phyloP scores from a whole-genome alignment of 2,329 filamentous ascomycete species.

The Canariomyces notabilis region DNA sequence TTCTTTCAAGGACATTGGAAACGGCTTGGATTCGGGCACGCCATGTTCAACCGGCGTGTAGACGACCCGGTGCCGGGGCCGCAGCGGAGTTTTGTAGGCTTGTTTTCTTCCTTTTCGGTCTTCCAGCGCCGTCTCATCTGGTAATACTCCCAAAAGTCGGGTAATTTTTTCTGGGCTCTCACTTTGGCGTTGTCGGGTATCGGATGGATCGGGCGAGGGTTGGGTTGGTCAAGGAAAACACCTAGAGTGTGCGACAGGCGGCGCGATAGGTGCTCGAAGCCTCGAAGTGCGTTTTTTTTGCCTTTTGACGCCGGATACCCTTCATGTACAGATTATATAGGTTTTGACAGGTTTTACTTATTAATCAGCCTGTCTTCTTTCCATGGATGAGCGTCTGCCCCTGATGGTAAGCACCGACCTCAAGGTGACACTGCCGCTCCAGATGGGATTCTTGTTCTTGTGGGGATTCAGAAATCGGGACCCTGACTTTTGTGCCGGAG shows the following conservation, averaged over 20 bases:
- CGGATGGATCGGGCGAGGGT: neutral
- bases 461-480: neutral
- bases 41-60: conserved; percentile 36
- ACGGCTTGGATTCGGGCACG: conserved; percentile 42
- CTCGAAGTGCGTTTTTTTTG: too few species aligned
- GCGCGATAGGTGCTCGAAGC: too few species aligned
- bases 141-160: neutral
- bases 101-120: neutral
- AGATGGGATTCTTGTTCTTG: neutral
- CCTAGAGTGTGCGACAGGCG: too few species aligned
- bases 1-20: conserved; percentile 56
- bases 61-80: neutral
- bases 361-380: too few species aligned
- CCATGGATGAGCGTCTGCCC: too few species aligned
- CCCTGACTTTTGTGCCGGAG: too few species aligned
- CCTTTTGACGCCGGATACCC: too few species aligned
- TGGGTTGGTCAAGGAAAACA: neutral
- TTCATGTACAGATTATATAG: too few species aligned
- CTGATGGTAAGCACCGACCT: too few species aligned
- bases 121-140: neutral
- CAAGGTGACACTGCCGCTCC: too few species aligned
- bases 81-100: neutral
- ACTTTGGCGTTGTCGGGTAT: neutral
- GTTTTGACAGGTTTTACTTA: too few species aligned
- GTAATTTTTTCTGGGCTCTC: neutral